Conservation (phyloP, 1,284 basidiomycete genomes). For the Heterobasidion parviporum region DNA sequence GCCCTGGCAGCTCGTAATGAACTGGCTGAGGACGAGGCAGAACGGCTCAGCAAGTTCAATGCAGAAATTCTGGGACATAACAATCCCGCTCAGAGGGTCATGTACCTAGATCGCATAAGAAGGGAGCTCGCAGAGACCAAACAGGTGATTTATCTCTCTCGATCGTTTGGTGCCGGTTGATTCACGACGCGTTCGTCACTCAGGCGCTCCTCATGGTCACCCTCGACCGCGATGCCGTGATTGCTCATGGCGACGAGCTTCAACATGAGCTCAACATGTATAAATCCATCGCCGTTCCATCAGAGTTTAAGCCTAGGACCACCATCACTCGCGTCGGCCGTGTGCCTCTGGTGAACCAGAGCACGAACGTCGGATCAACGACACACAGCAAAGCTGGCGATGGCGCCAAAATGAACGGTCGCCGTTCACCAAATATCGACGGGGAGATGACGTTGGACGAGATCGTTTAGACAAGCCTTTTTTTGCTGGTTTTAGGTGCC, state of each 20-base stretch:
- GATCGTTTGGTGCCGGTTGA: background rate
- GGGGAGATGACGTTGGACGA: conserved; percentile 55
- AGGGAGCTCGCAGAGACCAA: conserved; percentile 62
- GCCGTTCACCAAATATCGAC: background rate
- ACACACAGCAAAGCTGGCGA: background rate
- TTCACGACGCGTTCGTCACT: conserved; percentile 43
- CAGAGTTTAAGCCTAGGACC: conserved; percentile 53
- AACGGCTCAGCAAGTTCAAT: conserved; percentile 61
- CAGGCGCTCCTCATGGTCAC: conserved; percentile 50
- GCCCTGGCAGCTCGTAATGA: conserved; percentile 58
- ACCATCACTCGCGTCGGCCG: conserved; percentile 54
- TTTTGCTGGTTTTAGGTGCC: too few species aligned
- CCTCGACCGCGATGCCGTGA: conserved; percentile 45
- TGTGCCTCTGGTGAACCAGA: conserved; percentile 41
- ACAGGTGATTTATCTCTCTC: conserved; percentile 33
- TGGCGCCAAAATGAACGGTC: background rate
- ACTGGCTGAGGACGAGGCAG: conserved; percentile 65
- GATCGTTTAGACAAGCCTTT: conserved; percentile 23
- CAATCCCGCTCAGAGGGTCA: conserved; percentile 67
- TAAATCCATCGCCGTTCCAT: conserved; percentile 53
- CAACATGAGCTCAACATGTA: conserved; percentile 59
- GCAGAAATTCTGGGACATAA: conserved; percentile 68
- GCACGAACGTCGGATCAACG: conserved; percentile 23
- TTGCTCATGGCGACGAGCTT: conserved; percentile 42
- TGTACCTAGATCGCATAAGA: conserved; percentile 67